These are phyloP conservation scores for Diplodia intermedia DNA, from an alignment of 2,329 filamentous ascomycete genomes.

Conservation along the genomic window DNA sequence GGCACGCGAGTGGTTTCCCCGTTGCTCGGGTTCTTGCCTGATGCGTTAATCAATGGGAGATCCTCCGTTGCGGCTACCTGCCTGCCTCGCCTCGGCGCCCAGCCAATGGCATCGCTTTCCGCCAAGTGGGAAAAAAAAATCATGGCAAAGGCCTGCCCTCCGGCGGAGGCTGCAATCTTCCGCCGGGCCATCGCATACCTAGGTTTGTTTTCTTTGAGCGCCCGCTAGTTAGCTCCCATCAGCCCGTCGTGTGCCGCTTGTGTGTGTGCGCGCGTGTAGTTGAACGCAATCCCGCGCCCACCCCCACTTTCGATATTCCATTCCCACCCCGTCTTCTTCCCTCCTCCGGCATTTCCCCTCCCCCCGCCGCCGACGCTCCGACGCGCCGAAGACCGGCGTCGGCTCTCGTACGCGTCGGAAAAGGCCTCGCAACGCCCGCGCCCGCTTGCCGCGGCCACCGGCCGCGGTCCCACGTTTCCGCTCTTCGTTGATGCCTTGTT, in stretches of 20 bases:
- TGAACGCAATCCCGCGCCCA: neutral
- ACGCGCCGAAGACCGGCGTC: neutral
- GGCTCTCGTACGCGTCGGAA: neutral
- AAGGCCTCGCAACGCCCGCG: neutral
- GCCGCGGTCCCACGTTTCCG: neutral
- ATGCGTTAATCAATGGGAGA: neutral
- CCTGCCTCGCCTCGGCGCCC: neutral
- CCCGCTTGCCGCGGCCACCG: neutral
- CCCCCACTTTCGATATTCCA: neutral
- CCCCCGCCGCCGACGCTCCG: neutral
- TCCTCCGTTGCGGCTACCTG: constrained; percentile 4
- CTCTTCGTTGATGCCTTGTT: neutral
- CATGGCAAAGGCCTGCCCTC: neutral
- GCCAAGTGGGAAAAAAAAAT: neutral
- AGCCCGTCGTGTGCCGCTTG: neutral
- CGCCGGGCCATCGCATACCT: too few relatives aligned
- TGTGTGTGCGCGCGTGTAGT: too few relatives aligned
- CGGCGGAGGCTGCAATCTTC: neutral
- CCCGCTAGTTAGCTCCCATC: neutral
- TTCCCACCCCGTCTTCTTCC: neutral
- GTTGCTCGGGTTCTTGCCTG: neutral
- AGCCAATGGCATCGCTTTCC: neutral
- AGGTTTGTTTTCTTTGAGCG: too few relatives aligned
- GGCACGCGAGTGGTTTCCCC: constrained; percentile 3
- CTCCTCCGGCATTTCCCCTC: neutral